Conservation (phyloP, 2,329 filamentous ascomycete species). For the Basipetospora chlamydospora region DNA sequence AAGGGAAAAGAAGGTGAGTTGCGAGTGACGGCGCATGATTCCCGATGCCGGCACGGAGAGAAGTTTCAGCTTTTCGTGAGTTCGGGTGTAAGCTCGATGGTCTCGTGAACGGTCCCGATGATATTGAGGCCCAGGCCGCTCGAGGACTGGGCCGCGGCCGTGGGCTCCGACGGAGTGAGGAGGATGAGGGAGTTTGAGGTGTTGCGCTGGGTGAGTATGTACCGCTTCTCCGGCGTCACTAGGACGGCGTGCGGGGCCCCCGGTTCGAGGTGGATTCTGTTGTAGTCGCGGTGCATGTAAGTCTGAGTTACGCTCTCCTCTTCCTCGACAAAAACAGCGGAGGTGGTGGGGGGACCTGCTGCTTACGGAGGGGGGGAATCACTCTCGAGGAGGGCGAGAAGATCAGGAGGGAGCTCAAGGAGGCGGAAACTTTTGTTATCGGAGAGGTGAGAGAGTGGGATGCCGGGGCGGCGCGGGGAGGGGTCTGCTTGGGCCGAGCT, state of each 20-base stretch:
- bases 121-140: slow-evolving; percentile 28
- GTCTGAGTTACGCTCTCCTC: too few species aligned
- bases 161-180: slow-evolving; percentile 21
- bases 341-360: not conserved
- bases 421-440: slow-evolving; percentile 40
- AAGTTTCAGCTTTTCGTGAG: slow-evolving; percentile 12
- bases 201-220: slow-evolving; percentile 49
- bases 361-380: slow-evolving; percentile 37
- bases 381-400: slow-evolving; percentile 40
- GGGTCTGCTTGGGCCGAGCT: slow-evolving; percentile 22
- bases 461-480: slow-evolving; percentile 28
- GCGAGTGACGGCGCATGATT: too few species aligned
- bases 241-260: slow-evolving; percentile 36
- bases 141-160: too few species aligned
- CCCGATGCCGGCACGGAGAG: too few species aligned
- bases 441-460: slow-evolving; percentile 34
- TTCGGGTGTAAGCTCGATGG: slow-evolving; percentile 41
- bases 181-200: slow-evolving; percentile 52
- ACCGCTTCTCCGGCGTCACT: slow-evolving; percentile 34
- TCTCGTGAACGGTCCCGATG: slow-evolving; percentile 45
- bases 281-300: not conserved
- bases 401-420: slow-evolving; percentile 45
- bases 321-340: too few species aligned
- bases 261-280: slow-evolving; percentile 32
- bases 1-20: too few species aligned